phyloP scores from a whole-genome alignment of 2,329 filamentous ascomycete genomes.

The Hirsutella thompsonii region DNA sequence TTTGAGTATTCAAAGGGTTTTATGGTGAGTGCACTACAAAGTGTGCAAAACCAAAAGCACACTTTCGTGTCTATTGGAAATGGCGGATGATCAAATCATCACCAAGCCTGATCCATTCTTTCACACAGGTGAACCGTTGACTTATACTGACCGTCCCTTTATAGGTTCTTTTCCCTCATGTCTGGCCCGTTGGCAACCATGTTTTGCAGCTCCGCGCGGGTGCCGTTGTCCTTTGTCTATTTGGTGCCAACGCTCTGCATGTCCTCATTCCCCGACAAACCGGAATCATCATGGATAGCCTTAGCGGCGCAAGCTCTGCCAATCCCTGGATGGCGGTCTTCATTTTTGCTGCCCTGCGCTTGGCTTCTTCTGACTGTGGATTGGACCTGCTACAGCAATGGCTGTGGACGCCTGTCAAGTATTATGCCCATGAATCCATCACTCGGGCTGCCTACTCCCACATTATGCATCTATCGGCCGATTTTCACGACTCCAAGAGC shows the following conservation, averaged over 20 bases:
- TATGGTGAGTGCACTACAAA: slow-evolving; percentile 30
- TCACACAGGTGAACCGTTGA: background rate
- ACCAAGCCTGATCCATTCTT: background rate
- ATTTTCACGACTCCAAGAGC: slow-evolving; percentile 49
- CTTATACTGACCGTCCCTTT: slow-evolving; percentile 1
- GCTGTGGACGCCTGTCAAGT: slow-evolving; percentile 45
- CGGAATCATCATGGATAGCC: slow-evolving; percentile 62
- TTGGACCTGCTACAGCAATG: slow-evolving; percentile 39
- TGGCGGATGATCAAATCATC: no score
- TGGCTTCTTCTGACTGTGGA: slow-evolving; percentile 42
- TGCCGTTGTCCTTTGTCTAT: slow-evolving; percentile 53
- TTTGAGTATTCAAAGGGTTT: slow-evolving; percentile 65
- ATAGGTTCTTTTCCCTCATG: slow-evolving; percentile 62
- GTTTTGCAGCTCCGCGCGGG: slow-evolving; percentile 54
- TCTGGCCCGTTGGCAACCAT: slow-evolving; percentile 60
- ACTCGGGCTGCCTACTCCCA: slow-evolving; percentile 44
- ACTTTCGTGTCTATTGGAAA: no score
- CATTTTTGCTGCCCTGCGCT: slow-evolving; percentile 35
- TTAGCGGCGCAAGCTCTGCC: slow-evolving; percentile 36
- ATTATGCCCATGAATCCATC: slow-evolving; percentile 40
- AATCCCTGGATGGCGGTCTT: slow-evolving; percentile 39
- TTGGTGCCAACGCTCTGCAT: slow-evolving; percentile 61
- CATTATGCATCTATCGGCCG: slow-evolving; percentile 46
- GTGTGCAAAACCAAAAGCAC: no score
- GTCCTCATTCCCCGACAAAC: slow-evolving; percentile 71